Conservation (phyloP, 1,284 basidiomycete genomes). For the Meira miltonrushii region DNA sequence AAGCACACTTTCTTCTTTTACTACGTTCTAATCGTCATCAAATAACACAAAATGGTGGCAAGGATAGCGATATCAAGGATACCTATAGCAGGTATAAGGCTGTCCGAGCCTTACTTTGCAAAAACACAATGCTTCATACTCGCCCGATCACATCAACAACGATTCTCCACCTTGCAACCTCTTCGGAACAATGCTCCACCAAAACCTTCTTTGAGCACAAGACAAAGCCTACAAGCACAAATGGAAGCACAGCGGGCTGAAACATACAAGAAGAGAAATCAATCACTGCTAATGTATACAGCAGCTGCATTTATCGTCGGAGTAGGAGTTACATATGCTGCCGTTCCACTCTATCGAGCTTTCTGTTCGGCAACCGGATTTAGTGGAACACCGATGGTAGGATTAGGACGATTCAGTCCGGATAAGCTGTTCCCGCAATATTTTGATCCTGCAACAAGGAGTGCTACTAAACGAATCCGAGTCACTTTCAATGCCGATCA, state of each 20-base stretch:
- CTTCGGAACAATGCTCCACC: neutral
- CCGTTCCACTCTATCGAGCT: constrained; percentile 92
- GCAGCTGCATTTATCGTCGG: constrained; percentile 64
- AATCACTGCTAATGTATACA: constrained; percentile 9
- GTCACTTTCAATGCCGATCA: constrained; percentile 93
- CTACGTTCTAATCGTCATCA: too few relatives aligned
- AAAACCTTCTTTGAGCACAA: neutral
- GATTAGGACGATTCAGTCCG: constrained; percentile 35
- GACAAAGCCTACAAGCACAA: neutral
- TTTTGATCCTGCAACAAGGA: constrained; percentile 51
- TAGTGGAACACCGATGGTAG: constrained; percentile 83
- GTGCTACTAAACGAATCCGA: constrained; percentile 61
- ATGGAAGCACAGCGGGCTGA: neutral
- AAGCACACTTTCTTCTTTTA: too few relatives aligned
- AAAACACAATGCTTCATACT: too few relatives aligned
- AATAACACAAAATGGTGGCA: too few relatives aligned
- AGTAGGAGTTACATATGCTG: constrained; percentile 83
- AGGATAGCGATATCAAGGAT: too few relatives aligned
- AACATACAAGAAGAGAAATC: constrained; percentile 5
- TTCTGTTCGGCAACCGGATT: constrained; percentile 98
- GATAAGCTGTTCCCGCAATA: constrained; percentile 33
- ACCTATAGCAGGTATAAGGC: too few relatives aligned
- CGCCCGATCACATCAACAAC: too few relatives aligned
- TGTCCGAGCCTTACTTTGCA: too few relatives aligned
- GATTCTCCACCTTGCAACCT: neutral